Base-by-base conservation (phyloP, 108 stramenopile species). In the Schizochytrium sp. region DNA sequence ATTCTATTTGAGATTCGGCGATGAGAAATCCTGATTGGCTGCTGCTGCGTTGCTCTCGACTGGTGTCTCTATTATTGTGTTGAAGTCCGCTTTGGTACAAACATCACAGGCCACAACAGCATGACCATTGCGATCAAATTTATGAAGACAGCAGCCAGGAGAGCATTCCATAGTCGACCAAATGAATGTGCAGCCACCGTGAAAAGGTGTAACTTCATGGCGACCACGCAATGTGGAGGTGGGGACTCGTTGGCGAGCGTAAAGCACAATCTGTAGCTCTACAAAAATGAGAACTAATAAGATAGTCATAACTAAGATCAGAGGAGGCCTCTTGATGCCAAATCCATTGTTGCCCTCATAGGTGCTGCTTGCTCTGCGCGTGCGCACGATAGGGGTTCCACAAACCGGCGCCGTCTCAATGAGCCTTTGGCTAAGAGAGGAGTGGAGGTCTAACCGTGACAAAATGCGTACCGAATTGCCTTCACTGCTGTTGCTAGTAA, bases 201-300 rank as follows among this genome's bases (percentile, higher is more conserved):
- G 2, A 38, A 7, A 44, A 7, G 15, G 5, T 8, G 15, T 7
- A 44, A 8, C 64, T 8, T 7, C 12, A 1, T 12, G 8, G 64
- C 42, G 7, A 44, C 19, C 64, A 38, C 64, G 64, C 19, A 69
- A 44, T 5, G 42, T 7, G 0, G 64, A 10, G 0, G 64, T 5
- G 12, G 64, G 64, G 12, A 44, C 64, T 15, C 28, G 12, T 15
- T 69, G 64, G 7, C 64, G 64, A 38, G 64, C 64, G 15, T 69
- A 69, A 7, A 69, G 15, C 42, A 69, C 64, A 15, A 69, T 12
- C 64, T 69, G 64, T 44, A 69, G 64, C 64, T 69, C 64, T 38
- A 69, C 64, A 4, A 69, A 69, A 44, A 69, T 69, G 3, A 69
- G 64, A 69, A 69, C 44, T 38, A 69, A 44, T 44, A 69, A 44